Percentiles rank a stretch among this genome's conserved stretches.
These are phyloP conservation scores for Zalaria sp. DNA, from an alignment of 2,329 filamentous ascomycete species.

Conservation along the genomic window DNA sequence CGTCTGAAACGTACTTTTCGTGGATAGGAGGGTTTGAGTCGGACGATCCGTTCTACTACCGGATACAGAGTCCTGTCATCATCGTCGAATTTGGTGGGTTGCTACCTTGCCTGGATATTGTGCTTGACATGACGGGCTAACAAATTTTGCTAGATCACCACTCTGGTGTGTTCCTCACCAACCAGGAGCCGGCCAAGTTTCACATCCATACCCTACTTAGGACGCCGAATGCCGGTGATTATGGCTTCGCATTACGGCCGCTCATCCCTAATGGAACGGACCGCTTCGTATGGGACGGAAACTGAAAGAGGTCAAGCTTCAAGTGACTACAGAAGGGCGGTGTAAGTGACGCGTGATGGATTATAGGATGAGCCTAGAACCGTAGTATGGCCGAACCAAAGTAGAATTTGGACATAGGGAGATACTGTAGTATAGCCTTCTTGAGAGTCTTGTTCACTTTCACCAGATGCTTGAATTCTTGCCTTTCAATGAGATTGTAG, in stretches of 20 bases:
- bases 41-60: constrained; percentile 61
- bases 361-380: too few species aligned
- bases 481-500: too few species aligned
- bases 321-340: too few species aligned
- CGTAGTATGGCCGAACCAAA: too few species aligned
- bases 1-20: constrained; percentile 61
- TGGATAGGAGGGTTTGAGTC: constrained; percentile 62
- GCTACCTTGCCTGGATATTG: background rate
- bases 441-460: too few species aligned
- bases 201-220: constrained; percentile 64
- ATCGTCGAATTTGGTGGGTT: constrained; percentile 49
- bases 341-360: too few species aligned
- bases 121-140: background rate
- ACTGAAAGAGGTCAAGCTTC: background rate
- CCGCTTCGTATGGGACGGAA: constrained; percentile 1
- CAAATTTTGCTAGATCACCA: constrained; percentile 51
- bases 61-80: constrained; percentile 62
- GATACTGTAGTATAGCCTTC: too few species aligned
- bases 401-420: too few species aligned
- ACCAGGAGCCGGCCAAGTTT: constrained; percentile 59
- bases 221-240: constrained; percentile 63
- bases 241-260: constrained; percentile 41
- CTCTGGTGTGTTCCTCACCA: constrained; percentile 62
- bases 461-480: too few species aligned
- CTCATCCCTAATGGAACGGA: constrained; percentile 1